A percentile compares a stretch with the other conserved stretches of the same genome.
Conservation (phyloP, 768 basidiomycete genomes). For the Phlebiopsis gigantea region DNA sequence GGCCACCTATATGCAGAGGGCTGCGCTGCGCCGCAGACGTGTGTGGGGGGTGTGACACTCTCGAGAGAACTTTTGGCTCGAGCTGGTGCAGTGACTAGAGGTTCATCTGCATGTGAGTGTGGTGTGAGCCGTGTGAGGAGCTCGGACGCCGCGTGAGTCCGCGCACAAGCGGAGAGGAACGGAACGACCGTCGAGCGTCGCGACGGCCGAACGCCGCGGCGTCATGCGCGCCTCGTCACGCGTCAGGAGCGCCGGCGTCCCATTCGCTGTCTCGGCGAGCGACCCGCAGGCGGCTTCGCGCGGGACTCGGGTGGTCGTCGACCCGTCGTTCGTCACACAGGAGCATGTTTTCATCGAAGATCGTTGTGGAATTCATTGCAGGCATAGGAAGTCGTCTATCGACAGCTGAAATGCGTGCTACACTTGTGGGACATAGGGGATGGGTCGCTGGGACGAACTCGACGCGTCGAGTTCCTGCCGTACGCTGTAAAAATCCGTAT, state of each 20-base stretch:
- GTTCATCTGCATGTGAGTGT: too few species aligned
- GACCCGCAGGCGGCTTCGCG: background rate
- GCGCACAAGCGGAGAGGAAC: too few species aligned
- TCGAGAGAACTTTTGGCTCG: too few species aligned
- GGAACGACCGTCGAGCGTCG: too few species aligned
- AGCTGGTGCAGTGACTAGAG: too few species aligned
- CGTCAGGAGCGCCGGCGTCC: background rate
- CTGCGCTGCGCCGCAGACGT: too few species aligned
- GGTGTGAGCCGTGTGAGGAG: too few species aligned
- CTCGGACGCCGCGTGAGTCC: too few species aligned
- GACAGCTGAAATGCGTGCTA: constrained; percentile 4
- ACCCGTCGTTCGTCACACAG: background rate
- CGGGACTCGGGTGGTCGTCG: too few species aligned
- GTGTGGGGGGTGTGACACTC: too few species aligned
- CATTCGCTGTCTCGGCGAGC: background rate
- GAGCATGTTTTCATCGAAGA: background rate
- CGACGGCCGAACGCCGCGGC: background rate
- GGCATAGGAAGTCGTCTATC: constrained; percentile 1
- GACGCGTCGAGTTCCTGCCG: background rate
- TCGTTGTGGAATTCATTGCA: constrained; percentile 4
- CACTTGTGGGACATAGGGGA: background rate
- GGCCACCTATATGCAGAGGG: too few species aligned
- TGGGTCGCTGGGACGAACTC: background rate
- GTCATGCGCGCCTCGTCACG: background rate
- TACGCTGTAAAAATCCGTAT: background rate